Evolutionary conservation across 1,284 basidiomycete species (phyloP), one percentile per base, ranked within the genome.

Genomic region (Singerocomus inundabilis): DNA sequence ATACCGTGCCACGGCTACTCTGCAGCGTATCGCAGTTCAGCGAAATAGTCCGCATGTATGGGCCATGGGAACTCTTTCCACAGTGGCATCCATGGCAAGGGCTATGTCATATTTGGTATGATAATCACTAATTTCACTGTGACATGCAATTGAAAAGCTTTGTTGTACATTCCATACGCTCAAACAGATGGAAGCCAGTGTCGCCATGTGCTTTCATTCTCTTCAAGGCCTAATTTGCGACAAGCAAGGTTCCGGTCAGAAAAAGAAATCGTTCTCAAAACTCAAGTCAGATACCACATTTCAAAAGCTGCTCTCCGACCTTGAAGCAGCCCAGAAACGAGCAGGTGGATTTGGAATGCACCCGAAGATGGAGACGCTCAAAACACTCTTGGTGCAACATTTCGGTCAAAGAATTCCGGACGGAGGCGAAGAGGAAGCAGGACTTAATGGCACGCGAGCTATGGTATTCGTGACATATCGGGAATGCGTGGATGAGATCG

Each of bases 381-480:
- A 86, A 47, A 75, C 78, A 9, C 72, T 98, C 31, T 74, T 94
- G 2, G 72, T 94, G 8, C 81, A 90, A 33, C 88, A 97, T 66
- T 96, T 98, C 62, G 82, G 78, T 8, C 72, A 81, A 57, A 74
- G 77, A 33, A 70, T 82, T 42, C 71, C 78, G 32, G 78, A 76
- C 5, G 68, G 60, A 10, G 76, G 69, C 18, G 71, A 67, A 34
- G 67, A 70, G 37, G 60, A 48, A 7, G 46, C 3, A 18, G 43
- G 26, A 25, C 11, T 8, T 25, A 65, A 72, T 30, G 72, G 78
- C 52, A 92, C 93, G 0, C 80, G 88, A 52, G 91, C 88, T n/a
- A 99, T 99, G 91, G 90, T 99, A 2, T 99, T 99, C 64, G 91
- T 91, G 52, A 88, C 88, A 6, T 95, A 83, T 65, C 79, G 97